Evolutionary conservation across 2,329 filamentous ascomycete genomes (phyloP).

Genomic region (Raffaelea arxii): DNA sequence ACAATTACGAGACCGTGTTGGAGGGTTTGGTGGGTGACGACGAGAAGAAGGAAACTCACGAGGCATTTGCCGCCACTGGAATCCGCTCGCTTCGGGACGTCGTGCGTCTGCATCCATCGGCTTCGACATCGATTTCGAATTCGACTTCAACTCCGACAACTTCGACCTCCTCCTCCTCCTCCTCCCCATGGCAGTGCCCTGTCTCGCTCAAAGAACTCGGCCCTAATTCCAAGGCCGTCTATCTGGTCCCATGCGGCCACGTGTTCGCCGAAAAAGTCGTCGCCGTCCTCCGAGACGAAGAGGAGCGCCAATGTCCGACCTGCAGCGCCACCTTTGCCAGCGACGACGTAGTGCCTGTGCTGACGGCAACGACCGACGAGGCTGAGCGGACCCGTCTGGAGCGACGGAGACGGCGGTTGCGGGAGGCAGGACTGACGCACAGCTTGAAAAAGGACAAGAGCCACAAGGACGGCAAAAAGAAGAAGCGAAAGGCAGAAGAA

Average conservation of each 20-base stretch:
- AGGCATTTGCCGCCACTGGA: slow-evolving; percentile 36
- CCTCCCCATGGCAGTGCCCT: slow-evolving; percentile 65
- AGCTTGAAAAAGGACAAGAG: slow-evolving; percentile 66
- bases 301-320: slow-evolving; percentile 52
- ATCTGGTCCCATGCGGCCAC: slow-evolving; percentile 90
- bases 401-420: slow-evolving; percentile 58
- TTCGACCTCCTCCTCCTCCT: slow-evolving; percentile 21
- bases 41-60: slow-evolving; percentile 17
- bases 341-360: slow-evolving; percentile 73
- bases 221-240: slow-evolving; percentile 68
- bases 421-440: slow-evolving; percentile 66
- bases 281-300: slow-evolving; percentile 54
- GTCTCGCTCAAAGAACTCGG: slow-evolving; percentile 82
- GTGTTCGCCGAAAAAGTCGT: slow-evolving; percentile 83
- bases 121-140: slow-evolving; percentile 21
- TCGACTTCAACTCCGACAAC: slow-evolving; percentile 22
- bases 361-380: slow-evolving; percentile 61
- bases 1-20: slow-evolving; percentile 89
- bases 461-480: slow-evolving; percentile 63
- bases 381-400: slow-evolving; percentile 60
- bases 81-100: slow-evolving; percentile 80
- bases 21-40: slow-evolving; percentile 48
- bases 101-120: slow-evolving; percentile 71
- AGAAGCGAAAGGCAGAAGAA: slow-evolving; percentile 32
- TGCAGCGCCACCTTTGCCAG: slow-evolving; percentile 66